These are phyloP conservation scores for Papiliotrema flavescens DNA, from an alignment of 1,284 basidiomycete species.

Conservation along the genomic window DNA sequence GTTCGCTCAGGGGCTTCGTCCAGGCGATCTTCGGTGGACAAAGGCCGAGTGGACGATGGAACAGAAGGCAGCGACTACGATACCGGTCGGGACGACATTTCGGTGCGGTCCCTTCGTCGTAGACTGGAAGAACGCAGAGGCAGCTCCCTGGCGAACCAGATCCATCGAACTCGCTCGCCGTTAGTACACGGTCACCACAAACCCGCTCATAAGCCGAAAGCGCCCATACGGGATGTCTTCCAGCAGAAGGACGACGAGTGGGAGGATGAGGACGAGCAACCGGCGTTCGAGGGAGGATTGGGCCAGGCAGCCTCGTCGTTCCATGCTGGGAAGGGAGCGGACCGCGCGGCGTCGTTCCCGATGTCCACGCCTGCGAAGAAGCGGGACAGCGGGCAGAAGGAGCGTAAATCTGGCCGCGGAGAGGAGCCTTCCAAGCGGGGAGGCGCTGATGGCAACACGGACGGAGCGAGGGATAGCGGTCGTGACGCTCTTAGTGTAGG, in stretches of 20 bases:
- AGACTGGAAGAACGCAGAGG: constrained; percentile 14
- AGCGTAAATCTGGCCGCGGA: background rate
- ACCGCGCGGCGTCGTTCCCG: background rate
- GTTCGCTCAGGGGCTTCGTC: constrained; percentile 34
- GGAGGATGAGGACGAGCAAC: constrained; percentile 47
- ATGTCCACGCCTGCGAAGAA: background rate
- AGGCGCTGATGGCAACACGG: background rate
- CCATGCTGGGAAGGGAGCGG: background rate
- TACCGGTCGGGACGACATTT: constrained; percentile 30
- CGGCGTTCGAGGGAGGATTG: constrained; percentile 44
- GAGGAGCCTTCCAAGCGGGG: background rate
- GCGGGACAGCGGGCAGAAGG: background rate
- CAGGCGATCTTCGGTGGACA: constrained; percentile 28
- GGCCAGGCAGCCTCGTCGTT: constrained; percentile 32
- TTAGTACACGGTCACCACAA: constrained; percentile 14
- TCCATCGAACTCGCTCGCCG: constrained; percentile 27
- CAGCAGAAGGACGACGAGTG: constrained; percentile 48
- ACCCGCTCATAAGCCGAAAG: constrained; percentile 16
- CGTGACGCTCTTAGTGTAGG: background rate
- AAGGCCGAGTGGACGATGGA: constrained; percentile 14
- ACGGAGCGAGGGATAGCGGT: background rate
- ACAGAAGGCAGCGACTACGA: constrained; percentile 23
- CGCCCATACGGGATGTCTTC: constrained; percentile 50
- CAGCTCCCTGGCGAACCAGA: constrained; percentile 23
- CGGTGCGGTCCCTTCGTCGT: constrained; percentile 16